Percentiles rank a stretch among this genome's conserved stretches.
Evolutionary conservation across 2,329 filamentous ascomycete genomes (phyloP).

Genomic region (Exophiala sp.): DNA sequence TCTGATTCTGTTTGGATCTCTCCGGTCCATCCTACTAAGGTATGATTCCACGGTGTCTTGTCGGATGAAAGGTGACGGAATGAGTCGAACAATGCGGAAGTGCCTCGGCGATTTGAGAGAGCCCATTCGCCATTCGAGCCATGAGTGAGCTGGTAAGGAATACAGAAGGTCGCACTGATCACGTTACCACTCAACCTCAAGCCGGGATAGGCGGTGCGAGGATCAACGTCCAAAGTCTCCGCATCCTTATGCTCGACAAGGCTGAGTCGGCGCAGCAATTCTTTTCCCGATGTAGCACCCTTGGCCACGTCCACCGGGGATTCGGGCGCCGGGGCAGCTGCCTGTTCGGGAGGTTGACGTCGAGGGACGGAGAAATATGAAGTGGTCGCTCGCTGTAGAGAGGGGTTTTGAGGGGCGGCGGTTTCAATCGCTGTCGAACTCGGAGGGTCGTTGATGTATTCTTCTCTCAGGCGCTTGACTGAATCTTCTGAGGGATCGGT

Average conservation of each 20-base stretch:
- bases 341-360: constrained; percentile 22
- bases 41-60: constrained; percentile 81
- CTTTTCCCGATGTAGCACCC: constrained; percentile 44
- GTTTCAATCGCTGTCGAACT: not conserved
- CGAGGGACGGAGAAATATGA: constrained; percentile 24
- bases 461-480: not conserved
- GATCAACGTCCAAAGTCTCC: constrained; percentile 44
- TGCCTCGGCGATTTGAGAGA: constrained; percentile 70
- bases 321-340: constrained; percentile 4
- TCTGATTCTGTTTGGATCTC: constrained; percentile 55
- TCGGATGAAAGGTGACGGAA: constrained; percentile 83
- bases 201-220: constrained; percentile 50
- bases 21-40: constrained; percentile 88
- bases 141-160: constrained; percentile 56
- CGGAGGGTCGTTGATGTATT: constrained; percentile 3
- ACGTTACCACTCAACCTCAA: constrained; percentile 56
- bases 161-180: constrained; percentile 59
- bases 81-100: constrained; percentile 87
- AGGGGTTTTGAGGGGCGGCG: constrained; percentile 21
- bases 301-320: constrained; percentile 41
- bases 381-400: constrained; percentile 28
- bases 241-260: constrained; percentile 33
- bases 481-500: not conserved
- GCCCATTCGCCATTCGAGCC: constrained; percentile 55
- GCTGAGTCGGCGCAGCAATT: constrained; percentile 51